These are phyloP conservation scores for Arthrobotrys conoides DNA, from an alignment of 2,329 filamentous ascomycete species.

Conservation along the genomic window DNA sequence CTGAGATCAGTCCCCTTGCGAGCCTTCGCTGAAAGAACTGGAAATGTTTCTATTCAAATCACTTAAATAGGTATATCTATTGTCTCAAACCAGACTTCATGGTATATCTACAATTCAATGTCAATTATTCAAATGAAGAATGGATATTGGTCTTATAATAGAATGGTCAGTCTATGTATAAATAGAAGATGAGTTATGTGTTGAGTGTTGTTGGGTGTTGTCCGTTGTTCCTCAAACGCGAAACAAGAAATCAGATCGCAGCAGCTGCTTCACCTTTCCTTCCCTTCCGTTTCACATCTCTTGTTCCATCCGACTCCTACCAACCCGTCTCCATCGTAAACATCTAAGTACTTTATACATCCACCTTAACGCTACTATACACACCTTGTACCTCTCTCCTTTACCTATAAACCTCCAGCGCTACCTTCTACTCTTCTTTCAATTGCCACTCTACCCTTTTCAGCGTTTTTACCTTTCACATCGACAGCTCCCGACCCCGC, in stretches of 20 bases:
- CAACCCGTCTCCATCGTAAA: background rate
- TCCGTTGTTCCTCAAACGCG: background rate
- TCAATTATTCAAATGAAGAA: too few relatives aligned
- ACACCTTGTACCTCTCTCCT: background rate
- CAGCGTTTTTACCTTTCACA: background rate
- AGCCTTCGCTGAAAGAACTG: background rate
- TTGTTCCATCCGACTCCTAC: background rate
- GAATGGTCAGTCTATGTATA: too few relatives aligned
- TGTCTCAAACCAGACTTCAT: too few relatives aligned
- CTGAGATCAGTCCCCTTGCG: background rate
- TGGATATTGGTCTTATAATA: too few relatives aligned
- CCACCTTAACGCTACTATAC: background rate
- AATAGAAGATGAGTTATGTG: background rate
- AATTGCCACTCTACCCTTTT: background rate
- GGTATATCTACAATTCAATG: too few relatives aligned
- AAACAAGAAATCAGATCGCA: background rate
- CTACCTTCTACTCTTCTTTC: background rate
- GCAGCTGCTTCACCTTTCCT: conserved; percentile 4
- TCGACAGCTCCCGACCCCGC: background rate
- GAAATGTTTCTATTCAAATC: background rate
- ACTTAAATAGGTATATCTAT: too few relatives aligned
- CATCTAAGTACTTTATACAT: background rate
- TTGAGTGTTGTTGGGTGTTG: background rate
- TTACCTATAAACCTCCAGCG: background rate
- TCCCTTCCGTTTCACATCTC: conserved; percentile 8